Evolutionary conservation across 345 rosid genomes (phyloP), one percentile per base, ranked within the genome.

Genomic region (Eucalyptus cladocalyx): DNA sequence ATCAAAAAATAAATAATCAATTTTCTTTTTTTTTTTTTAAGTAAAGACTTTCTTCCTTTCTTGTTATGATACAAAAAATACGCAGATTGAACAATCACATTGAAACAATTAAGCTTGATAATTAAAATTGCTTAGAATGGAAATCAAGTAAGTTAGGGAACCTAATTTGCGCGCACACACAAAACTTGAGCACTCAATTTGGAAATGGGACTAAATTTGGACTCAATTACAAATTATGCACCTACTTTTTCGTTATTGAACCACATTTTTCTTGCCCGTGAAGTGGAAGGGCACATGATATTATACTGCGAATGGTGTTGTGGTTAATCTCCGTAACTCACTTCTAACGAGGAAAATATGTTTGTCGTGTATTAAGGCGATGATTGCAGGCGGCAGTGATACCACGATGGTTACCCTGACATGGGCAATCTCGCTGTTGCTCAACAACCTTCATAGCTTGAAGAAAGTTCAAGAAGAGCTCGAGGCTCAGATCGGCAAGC

Each of bases 401-500:
- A 85, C 89, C 9, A 18, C 89, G 16, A 40, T 65, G n/a, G 72
- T 91, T 1, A 80, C 92, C 43, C 40, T 89, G 23, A 89, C 87
- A 51, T 91, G 92, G 89, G 89, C 89, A 47, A 26, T 91, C 23
- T 85, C 87, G 1, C 54, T 86, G 23, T 23, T 87, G 23, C 88
- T 91, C 28, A 91, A 91, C 91, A 89, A 91, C 85, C 49, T n/a
- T 28, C 87, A 65, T 11, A 26, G n/a, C 16, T 5, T 89, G 30
- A 37, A 42, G 51, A 89, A 91, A 32, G 90, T 83, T 15, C 81
- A 88, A 88, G 40, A 87, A 85, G 92, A 91, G 48, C 51, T 91
- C 2, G 89, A 81, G 16, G 17, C 16, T 3, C 45, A 19, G 15
- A 80, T 91, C 13, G 92, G 91, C 11, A 83, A 37, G 32, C 65